Percentiles rank a stretch among this genome's conserved stretches.
phyloP scores from a whole-genome alignment of 2,329 filamentous ascomycete species.

The Talaromyces sp. region DNA sequence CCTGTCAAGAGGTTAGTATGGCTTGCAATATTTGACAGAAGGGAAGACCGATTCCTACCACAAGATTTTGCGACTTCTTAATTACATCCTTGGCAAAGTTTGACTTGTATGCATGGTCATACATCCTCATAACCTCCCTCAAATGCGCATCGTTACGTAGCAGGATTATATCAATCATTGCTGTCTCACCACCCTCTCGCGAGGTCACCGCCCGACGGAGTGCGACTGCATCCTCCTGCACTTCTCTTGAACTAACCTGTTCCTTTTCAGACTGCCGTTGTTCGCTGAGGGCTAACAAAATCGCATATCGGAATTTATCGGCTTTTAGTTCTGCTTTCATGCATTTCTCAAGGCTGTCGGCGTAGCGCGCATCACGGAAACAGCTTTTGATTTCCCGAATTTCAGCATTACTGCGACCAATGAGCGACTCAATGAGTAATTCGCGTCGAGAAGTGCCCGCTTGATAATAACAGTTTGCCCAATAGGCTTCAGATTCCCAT shows the following conservation, averaged over 20 bases:
- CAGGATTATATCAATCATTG: conserved; percentile 82
- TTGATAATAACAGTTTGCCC: conserved; percentile 98
- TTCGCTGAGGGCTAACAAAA: conserved; percentile 79
- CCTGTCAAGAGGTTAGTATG: conserved; percentile 52
- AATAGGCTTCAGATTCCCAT: conserved; percentile 94
- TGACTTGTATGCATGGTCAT: conserved; percentile 67
- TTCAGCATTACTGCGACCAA: conserved; percentile 86
- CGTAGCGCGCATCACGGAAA: conserved; percentile 90
- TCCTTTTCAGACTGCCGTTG: conserved; percentile 78
- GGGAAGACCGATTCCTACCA: conserved; percentile 60
- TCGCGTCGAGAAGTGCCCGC: conserved; percentile 79
- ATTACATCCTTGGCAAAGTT: conserved; percentile 90
- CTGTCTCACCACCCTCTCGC: conserved; percentile 73
- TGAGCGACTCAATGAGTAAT: conserved; percentile 85
- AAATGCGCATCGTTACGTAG: conserved; percentile 77
- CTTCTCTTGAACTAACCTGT: conserved; percentile 57
- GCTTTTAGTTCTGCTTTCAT: conserved; percentile 92
- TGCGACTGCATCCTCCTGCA: conserved; percentile 69
- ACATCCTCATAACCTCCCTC: conserved; percentile 71
- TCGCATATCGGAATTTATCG: conserved; percentile 90
- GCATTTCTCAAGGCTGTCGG: conserved; percentile 73
- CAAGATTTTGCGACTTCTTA: conserved; percentile 83
- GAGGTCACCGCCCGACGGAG: conserved; percentile 68
- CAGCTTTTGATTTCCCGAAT: conserved; percentile 80
- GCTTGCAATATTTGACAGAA: not conserved